These are phyloP conservation scores for Oenanthe sinensis DNA, from an alignment of 129 eudicot genomes.

Conservation along the genomic window DNA sequence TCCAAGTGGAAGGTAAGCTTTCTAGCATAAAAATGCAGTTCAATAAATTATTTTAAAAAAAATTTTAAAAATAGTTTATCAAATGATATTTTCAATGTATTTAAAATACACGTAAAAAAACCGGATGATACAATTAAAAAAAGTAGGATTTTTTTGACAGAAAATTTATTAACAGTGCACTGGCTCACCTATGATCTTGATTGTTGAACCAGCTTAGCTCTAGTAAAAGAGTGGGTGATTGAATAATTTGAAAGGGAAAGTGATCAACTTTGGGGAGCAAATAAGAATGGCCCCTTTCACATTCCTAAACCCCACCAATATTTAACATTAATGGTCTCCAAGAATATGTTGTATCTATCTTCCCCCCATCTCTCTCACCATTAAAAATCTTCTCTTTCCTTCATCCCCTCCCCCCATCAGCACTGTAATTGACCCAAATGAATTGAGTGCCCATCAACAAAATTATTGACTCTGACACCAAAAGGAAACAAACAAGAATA, in stretches of 20 bases:
- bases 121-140: too few relatives aligned
- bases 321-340: background rate
- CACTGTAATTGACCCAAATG: background rate
- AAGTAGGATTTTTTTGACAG: too few relatives aligned
- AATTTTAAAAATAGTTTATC: too few relatives aligned
- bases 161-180: too few relatives aligned
- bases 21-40: too few relatives aligned
- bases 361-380: background rate
- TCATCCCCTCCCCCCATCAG: background rate
- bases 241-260: background rate
- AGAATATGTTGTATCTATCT: background rate
- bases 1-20: too few relatives aligned
- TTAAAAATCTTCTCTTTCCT: background rate
- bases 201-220: too few relatives aligned
- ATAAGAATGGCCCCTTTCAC: background rate
- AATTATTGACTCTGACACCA: constrained; percentile 1
- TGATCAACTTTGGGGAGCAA: background rate
- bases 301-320: background rate
- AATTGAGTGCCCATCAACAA: background rate
- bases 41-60: too few relatives aligned
- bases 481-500: background rate
- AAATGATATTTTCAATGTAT: too few relatives aligned
- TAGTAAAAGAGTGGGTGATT: background rate
- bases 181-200: too few relatives aligned
- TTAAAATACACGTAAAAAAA: too few relatives aligned